Evolutionary conservation across 1,284 basidiomycete genomes (phyloP), one percentile per base, ranked within the genome.

Genomic region (Tausonia pullulans): DNA sequence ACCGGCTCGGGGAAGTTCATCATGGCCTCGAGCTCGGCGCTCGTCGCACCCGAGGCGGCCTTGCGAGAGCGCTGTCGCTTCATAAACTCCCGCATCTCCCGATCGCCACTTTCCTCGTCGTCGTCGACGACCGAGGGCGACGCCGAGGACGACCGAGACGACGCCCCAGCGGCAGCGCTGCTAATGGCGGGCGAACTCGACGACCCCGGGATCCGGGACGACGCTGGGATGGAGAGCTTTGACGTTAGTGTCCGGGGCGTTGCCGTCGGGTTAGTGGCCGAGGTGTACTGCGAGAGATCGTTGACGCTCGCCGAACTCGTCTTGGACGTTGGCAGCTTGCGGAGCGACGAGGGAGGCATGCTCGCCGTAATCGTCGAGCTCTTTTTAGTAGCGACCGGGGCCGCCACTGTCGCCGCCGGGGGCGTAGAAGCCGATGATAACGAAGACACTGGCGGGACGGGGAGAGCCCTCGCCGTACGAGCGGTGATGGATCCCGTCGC

Each of bases 1-100:
- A 85, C 82, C 54, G 91, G 89, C 71, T 96, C 91, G 0, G 96
- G 96, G 79, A 98, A 98, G 61, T 87, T 86, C 63, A 96, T 82
- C 72, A 98, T 79, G 62, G 87, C 88, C 68, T 96, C 90, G 59
- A 98, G 77, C 69, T 97, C 90, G 62, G 72, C 71, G 50, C 70
- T 72, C 7, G 74, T 72, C 5, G 87, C 85, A 49, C 93, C 92
- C 16, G 82, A 81, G 2, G 91, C 88, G 63, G 94, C 77, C 74
- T 89, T 91, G 78, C 91, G 90, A 11, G 88, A 84, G 69, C 93
- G 88, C 70, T 96, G 88, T 45, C 93, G 83, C 69, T 84, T 83
- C 67, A 98, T 91, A 75, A 97, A 98, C 67, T 88, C 86, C 71
- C 88, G 79, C 95, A 99, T 98, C 78, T 99, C 96, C 68, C 93